Base-by-base conservation (phyloP, 148 eudicot species). In the Rhododendron ovatum region DNA sequence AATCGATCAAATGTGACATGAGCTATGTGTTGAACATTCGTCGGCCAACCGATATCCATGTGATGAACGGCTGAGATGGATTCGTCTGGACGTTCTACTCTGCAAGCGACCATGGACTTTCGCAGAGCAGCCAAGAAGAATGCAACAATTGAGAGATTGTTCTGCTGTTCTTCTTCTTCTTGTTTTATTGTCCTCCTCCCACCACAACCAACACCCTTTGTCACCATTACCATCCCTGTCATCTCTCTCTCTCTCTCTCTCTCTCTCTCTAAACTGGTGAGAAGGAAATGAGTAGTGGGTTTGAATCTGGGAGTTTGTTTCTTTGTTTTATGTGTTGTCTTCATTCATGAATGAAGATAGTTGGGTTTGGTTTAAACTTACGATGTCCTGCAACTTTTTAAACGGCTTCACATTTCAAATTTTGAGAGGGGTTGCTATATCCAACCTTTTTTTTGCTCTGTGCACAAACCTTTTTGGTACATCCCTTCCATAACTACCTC, bases 31-130 rank as follows among this genome's bases (percentile, higher is more conserved):
- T 92, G 92, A 20, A 96, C 99, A 77, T 96, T 89, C 12, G 98
- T 96, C n/a, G 99, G 99, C 94, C 98, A 95, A 24, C 99, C 98
- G 86, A 96, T 96, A 33, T 96, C 99, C 99, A 96, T 92, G 18
- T 91, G 90, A 39, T 89, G 91, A 57, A 93, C 91, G 74, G 89
- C 84, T 3, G 93, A 90, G 57, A 89, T 85, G 3, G 86, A 87
- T 22, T 92, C 91, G 5, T 93, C 92, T 0, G 78, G 86, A 18
- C 90, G 84, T 84, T 89, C 93, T 5, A 86, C 89, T 17, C 91
- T 87, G 84, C 93, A 93, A 13, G 91, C 85, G 11, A 89, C 91
- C 92, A 93, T 88, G 1, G 95, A 92, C 83, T 91, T 92, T 35
- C 94, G 87, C 18, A 93, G 84, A 28, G 93, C 93, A 20, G 95